Percentiles rank a stretch among this genome's conserved stretches.
These are phyloP conservation scores for Fraxinus paxiana DNA, from an alignment of 305 asterid species.

Conservation along the genomic window DNA sequence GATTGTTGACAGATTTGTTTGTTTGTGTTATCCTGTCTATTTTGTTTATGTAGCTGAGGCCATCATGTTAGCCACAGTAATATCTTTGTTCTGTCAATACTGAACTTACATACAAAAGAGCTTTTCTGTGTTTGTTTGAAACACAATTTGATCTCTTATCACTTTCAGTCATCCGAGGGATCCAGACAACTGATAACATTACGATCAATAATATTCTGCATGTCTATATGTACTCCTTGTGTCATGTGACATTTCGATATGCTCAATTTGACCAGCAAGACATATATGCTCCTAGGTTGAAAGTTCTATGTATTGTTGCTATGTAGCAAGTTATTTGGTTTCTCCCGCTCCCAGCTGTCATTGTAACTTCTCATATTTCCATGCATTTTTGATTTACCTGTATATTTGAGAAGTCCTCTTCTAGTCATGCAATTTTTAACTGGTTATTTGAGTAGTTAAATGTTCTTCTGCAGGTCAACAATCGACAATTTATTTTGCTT, in stretches of 20 bases:
- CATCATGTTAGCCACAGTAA: not conserved
- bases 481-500: constrained; percentile 16
- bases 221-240: not conserved
- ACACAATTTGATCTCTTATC: not conserved
- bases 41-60: not conserved
- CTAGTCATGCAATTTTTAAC: not conserved
- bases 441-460: constrained; percentile 12
- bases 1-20: not conserved
- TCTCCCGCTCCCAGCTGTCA: not conserved
- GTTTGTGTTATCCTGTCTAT: not conserved
- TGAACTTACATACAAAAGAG: not conserved
- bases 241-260: not conserved
- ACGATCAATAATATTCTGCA: not conserved
- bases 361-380: not conserved
- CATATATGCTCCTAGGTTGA: not conserved
- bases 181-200: not conserved
- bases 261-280: not conserved
- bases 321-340: not conserved
- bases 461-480: constrained; percentile 23
- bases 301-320: not conserved
- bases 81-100: not conserved
- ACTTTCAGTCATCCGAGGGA: not conserved
- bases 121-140: not conserved
- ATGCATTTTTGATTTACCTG: not conserved
- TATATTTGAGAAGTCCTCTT: not conserved